phyloP scores from a whole-genome alignment of 2,329 filamentous ascomycete genomes.

The Claviceps quebecensis region DNA sequence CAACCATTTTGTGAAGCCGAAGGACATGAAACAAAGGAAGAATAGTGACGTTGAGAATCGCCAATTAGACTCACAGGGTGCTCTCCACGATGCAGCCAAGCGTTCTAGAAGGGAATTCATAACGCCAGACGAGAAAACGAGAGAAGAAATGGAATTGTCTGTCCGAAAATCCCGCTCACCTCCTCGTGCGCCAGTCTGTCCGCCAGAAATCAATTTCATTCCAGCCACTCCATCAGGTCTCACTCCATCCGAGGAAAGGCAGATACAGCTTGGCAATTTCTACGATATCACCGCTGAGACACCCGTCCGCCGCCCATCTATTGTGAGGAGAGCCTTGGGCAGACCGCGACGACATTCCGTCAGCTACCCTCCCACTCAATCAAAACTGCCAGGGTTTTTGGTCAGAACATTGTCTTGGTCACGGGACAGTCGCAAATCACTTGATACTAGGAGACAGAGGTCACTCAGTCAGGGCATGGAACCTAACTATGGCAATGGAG shows the following conservation, averaged over 20 bases:
- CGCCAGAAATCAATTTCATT: constrained; percentile 41
- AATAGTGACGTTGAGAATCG: constrained; percentile 11
- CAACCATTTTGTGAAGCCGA: constrained; percentile 37
- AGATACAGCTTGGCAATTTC: constrained; percentile 38
- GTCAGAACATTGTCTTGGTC: constrained; percentile 40
- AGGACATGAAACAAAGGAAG: constrained; percentile 27
- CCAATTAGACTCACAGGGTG: constrained; percentile 11
- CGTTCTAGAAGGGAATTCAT: constrained; percentile 27
- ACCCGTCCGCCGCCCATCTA: constrained; percentile 32
- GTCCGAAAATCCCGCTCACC: constrained; percentile 48
- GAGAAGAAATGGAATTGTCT: constrained; percentile 46
- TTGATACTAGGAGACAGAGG: constrained; percentile 12
- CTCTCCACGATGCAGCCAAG: constrained; percentile 24
- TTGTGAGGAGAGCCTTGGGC: constrained; percentile 40
- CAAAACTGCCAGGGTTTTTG: constrained; percentile 29
- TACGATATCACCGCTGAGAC: constrained; percentile 33
- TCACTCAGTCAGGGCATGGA: constrained; percentile 16
- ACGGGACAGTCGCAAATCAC: constrained; percentile 21
- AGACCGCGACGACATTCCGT: constrained; percentile 29
- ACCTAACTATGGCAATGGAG: constrained; percentile 27
- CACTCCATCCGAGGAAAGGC: constrained; percentile 39
- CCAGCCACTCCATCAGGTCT: constrained; percentile 47
- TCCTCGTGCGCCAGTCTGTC: constrained; percentile 33
- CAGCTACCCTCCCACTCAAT: constrained; percentile 26
- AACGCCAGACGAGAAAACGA: constrained; percentile 35